phyloP scores from a whole-genome alignment of 2,329 filamentous ascomycete species.

The Acephala macrosclerotiorum region DNA sequence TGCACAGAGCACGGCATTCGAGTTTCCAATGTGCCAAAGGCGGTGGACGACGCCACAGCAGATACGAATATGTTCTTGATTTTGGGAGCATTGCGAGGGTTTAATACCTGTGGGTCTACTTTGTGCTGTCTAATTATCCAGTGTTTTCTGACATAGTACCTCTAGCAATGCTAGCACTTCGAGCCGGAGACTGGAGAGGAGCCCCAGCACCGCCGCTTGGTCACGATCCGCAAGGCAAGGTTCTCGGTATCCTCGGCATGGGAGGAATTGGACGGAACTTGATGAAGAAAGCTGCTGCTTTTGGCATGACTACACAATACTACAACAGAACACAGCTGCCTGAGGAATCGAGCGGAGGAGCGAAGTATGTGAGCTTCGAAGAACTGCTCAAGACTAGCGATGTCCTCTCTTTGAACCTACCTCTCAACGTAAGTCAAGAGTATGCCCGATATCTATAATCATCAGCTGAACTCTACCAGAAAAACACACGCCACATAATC shows the following conservation, averaged over 20 bases:
- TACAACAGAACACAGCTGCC: slow-evolving; percentile 72
- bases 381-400: slow-evolving; percentile 74
- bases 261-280: slow-evolving; percentile 84
- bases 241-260: slow-evolving; percentile 84
- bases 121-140: neutral
- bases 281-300: slow-evolving; percentile 75
- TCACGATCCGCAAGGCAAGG: slow-evolving; percentile 80
- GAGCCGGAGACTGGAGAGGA: slow-evolving; percentile 73
- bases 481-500: slow-evolving; percentile 77
- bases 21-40: slow-evolving; percentile 83
- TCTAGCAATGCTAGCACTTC: slow-evolving; percentile 66
- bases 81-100: slow-evolving; percentile 78
- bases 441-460: no score
- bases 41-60: slow-evolving; percentile 84
- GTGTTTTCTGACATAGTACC: neutral
- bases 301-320: slow-evolving; percentile 80
- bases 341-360: slow-evolving; percentile 60
- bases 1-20: slow-evolving; percentile 71
- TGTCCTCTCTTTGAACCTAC: slow-evolving; percentile 81
- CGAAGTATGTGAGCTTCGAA: slow-evolving; percentile 76
- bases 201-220: slow-evolving; percentile 64
- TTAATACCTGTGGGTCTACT: slow-evolving; percentile 58
- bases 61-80: slow-evolving; percentile 84
- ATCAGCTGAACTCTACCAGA: slow-evolving; percentile 45
- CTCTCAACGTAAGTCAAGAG: slow-evolving; percentile 79